Conservation (phyloP, 1,284 basidiomycete species). For the Malassezia cuniculi region DNA sequence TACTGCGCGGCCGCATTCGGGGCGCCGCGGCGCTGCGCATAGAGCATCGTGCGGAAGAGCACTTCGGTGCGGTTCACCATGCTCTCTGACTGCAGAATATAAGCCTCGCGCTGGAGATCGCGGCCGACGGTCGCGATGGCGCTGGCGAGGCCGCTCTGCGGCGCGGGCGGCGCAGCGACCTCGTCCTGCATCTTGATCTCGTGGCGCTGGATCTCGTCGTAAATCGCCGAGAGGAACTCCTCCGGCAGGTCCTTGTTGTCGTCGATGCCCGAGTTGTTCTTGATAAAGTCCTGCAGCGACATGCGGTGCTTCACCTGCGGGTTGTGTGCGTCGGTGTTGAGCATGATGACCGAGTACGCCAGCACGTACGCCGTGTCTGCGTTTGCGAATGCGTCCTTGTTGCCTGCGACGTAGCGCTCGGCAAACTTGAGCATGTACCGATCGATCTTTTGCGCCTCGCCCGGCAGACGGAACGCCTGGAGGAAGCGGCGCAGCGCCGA, state of each 20-base stretch:
- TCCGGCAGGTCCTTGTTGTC: constrained; percentile 40
- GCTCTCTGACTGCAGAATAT: constrained; percentile 40
- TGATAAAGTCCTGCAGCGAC: constrained; percentile 42
- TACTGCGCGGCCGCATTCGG: constrained; percentile 41
- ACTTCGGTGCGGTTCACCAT: constrained; percentile 45
- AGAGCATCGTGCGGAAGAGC: constrained; percentile 44
- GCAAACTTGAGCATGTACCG: constrained; percentile 46
- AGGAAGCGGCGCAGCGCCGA: constrained; percentile 39
- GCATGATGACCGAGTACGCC: constrained; percentile 45
- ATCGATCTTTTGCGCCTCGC: constrained; percentile 45
- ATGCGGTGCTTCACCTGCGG: constrained; percentile 44
- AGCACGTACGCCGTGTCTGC: constrained; percentile 45
- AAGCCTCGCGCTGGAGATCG: constrained; percentile 42
- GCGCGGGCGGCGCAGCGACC: constrained; percentile 14
- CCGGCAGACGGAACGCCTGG: constrained; percentile 42
- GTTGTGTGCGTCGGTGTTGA: constrained; percentile 45
- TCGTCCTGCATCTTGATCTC: constrained; percentile 46
- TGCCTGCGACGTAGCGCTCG: constrained; percentile 41
- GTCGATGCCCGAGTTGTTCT: constrained; percentile 45
- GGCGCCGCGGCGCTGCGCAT: constrained; percentile 35
- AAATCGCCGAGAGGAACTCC: constrained; percentile 33
- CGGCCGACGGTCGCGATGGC: constrained; percentile 41
- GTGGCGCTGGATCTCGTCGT: constrained; percentile 42
- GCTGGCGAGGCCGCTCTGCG: constrained; percentile 26
- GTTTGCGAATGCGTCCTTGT: constrained; percentile 39